Conservation (phyloP, 768 basidiomycete species). For the Clitopilus passeckerianus region DNA sequence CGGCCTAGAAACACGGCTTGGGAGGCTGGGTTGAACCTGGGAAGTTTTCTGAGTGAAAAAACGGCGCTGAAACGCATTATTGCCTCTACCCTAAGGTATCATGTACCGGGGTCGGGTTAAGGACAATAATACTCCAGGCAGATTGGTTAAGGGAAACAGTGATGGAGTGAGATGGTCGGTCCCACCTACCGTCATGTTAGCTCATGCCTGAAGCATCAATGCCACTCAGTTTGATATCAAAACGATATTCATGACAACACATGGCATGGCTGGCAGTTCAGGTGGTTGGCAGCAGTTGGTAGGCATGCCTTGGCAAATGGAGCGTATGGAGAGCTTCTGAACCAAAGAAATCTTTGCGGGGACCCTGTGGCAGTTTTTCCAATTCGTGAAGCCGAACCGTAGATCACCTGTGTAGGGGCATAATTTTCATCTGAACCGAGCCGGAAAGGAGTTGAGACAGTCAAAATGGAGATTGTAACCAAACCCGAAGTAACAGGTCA, state of each 20-base stretch:
- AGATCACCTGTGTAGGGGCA: background rate
- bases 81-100: background rate
- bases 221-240: background rate
- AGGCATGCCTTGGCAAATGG: background rate
- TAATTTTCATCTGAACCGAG: background rate
- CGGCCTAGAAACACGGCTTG: background rate
- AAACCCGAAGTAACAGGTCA: background rate
- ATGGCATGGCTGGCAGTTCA: background rate
- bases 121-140: background rate
- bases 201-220: background rate
- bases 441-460: background rate
- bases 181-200: background rate
- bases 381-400: background rate
- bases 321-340: background rate
- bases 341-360: background rate
- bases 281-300: background rate
- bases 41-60: background rate
- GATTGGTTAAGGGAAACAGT: background rate
- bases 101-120: background rate
- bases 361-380: background rate
- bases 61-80: background rate
- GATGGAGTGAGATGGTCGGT: background rate
- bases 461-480: background rate
- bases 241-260: background rate
- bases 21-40: background rate